These are phyloP conservation scores for Nothophytophthora sp. DNA, from an alignment of 352 stramenopile genomes.

Conservation along the genomic window DNA sequence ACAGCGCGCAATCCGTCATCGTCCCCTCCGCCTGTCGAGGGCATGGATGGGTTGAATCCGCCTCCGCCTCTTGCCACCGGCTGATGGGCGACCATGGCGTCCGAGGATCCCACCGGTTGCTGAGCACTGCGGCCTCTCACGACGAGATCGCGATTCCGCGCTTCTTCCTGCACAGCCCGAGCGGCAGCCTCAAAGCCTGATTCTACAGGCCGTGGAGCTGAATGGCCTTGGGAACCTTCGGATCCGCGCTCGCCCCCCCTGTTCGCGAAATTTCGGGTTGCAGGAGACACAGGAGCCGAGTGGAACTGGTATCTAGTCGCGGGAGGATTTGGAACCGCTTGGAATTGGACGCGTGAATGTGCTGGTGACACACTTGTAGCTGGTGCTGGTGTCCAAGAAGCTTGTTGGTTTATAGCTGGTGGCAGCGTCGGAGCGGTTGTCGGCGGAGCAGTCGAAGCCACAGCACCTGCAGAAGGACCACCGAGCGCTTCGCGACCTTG, in stretches of 20 bases:
- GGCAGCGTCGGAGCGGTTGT: background rate
- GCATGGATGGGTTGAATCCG: slow-evolving; percentile 7
- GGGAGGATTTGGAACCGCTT: slow-evolving; percentile 4
- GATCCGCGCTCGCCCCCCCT: slow-evolving; percentile 3
- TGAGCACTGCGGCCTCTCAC: slow-evolving; percentile 21
- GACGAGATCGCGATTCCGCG: slow-evolving; percentile 18
- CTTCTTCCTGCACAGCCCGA: slow-evolving; percentile 19
- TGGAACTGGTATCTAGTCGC: slow-evolving; percentile 5
- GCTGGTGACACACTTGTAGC: too few relatives aligned
- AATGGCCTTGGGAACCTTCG: slow-evolving; percentile 15
- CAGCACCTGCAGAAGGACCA: background rate
- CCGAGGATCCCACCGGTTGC: slow-evolving; percentile 5
- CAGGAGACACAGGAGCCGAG: background rate
- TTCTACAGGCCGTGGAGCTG: background rate
- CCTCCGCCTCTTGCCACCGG: slow-evolving; percentile 1
- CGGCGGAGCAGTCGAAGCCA: background rate
- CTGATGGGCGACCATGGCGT: slow-evolving; percentile 22
- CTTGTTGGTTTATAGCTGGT: too few relatives aligned
- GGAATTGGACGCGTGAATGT: slow-evolving; percentile 4
- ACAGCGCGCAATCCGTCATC: slow-evolving; percentile 35
- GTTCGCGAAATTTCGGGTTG: slow-evolving; percentile 9
- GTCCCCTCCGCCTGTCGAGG: slow-evolving; percentile 15
- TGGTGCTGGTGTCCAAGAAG: too few relatives aligned
- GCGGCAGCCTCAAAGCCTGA: slow-evolving; percentile 19
- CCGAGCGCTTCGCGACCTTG: background rate